These are phyloP conservation scores for Nyssa sinensis DNA, from an alignment of 148 eudicot species.

Conservation along the genomic window DNA sequence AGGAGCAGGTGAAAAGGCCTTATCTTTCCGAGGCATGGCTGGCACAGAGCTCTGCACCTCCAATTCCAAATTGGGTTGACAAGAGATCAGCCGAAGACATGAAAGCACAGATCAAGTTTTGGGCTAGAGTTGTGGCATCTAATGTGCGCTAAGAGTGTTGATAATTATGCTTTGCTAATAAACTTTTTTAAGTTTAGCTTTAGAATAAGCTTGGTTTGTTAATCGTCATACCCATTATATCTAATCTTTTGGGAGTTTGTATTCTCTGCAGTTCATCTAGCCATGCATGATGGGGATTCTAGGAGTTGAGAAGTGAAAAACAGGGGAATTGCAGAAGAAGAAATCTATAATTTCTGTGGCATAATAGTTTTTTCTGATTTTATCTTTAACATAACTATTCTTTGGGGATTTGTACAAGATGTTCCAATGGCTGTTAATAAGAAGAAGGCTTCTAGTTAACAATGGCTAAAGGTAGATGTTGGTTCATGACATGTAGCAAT, in stretches of 20 bases:
- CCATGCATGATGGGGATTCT: background rate
- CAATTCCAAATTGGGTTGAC: conserved; percentile 35
- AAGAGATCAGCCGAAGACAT: conserved; percentile 52
- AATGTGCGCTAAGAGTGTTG: conserved; percentile 63
- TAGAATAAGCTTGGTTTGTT: no score
- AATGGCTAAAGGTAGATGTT: no score
- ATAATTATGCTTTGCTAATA: no score
- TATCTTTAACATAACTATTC: background rate
- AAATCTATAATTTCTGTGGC: background rate
- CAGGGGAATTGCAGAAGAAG: background rate
- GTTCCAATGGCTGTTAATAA: no score
- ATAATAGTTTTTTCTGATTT: background rate
- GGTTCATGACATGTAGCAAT: no score
- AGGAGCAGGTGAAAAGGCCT: conserved; percentile 16
- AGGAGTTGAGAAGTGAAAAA: background rate
- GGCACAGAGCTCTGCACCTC: conserved; percentile 27
- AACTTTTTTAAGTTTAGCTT: no score
- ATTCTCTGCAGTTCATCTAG: background rate
- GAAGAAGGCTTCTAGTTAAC: no score
- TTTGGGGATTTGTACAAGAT: conserved; percentile 10
- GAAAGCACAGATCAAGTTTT: conserved; percentile 79
- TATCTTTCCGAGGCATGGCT: conserved; percentile 28
- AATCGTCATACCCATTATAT: background rate
- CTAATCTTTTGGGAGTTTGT: background rate
- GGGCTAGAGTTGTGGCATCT: conserved; percentile 91